Evolutionary conservation across 2,329 filamentous ascomycete genomes (phyloP).

Genomic region (Dactylellina leptospora): DNA sequence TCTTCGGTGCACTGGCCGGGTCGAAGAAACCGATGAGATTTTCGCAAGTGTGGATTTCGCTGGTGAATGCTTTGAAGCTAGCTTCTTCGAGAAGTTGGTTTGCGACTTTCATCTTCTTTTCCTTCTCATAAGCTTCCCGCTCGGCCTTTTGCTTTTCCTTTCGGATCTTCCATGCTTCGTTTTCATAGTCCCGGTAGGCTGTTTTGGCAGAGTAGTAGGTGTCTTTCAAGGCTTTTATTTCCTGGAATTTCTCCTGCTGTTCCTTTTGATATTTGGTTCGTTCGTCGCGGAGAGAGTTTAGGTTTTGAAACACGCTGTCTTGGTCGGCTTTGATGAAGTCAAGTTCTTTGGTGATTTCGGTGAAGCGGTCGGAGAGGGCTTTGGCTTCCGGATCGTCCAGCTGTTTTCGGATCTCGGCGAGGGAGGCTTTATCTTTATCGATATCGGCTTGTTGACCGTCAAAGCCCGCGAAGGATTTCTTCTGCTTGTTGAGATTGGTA

Average conservation of each 20-base stretch:
- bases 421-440: conserved; percentile 83
- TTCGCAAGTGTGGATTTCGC: conserved; percentile 90
- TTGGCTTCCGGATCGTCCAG: conserved; percentile 92
- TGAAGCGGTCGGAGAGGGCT: conserved; percentile 86
- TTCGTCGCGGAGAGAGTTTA: conserved; percentile 85
- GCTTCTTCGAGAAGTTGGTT: conserved; percentile 81
- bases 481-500: conserved; percentile 81
- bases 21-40: conserved; percentile 91
- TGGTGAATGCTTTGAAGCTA: conserved; percentile 84
- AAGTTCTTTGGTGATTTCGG: conserved; percentile 83
- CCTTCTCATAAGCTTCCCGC: conserved; percentile 75
- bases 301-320: conserved; percentile 86
- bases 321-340: conserved; percentile 91
- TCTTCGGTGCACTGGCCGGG: conserved; percentile 72
- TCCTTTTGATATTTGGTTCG: conserved; percentile 82
- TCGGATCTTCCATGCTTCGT: conserved; percentile 76
- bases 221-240: conserved; percentile 87
- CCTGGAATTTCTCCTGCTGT: conserved; percentile 84
- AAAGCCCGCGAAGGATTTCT: conserved; percentile 88
- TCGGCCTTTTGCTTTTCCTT: conserved; percentile 63
- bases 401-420: conserved; percentile 85
- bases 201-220: conserved; percentile 83
- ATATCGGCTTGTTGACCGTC: conserved; percentile 88
- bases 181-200: conserved; percentile 83
- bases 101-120: conserved; percentile 78